Evolutionary conservation across 257 asterid genomes (phyloP).

Genomic region (Echites panduratus): DNA sequence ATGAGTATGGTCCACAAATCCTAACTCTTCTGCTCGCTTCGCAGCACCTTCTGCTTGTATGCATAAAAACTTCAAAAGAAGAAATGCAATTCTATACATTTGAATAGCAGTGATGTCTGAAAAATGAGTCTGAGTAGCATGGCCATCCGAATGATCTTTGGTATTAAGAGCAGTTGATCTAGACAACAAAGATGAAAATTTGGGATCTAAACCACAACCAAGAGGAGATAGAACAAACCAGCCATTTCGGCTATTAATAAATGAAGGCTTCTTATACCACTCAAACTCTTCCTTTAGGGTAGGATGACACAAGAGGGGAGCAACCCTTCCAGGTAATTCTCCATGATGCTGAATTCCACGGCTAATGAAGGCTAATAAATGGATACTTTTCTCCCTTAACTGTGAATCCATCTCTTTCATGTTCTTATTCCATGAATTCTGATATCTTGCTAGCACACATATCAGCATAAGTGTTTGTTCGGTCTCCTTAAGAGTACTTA

Average conservation of each 20-base stretch:
- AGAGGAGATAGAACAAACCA: conserved; percentile 87
- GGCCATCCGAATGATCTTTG: conserved; percentile 46
- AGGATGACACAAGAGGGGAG: conserved; percentile 64
- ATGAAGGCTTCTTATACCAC: conserved; percentile 59
- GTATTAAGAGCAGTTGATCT: conserved; percentile 35
- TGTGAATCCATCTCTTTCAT: conserved; percentile 72
- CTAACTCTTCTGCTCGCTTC: conserved; percentile 78
- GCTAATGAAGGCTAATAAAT: conserved; percentile 83
- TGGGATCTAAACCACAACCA: conserved; percentile 56
- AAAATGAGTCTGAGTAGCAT: conserved; percentile 45
- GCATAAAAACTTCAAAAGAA: conserved; percentile 73
- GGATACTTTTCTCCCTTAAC: conserved; percentile 76
- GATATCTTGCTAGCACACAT: conserved; percentile 67
- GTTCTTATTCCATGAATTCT: conserved; percentile 64
- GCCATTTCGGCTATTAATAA: conserved; percentile 68
- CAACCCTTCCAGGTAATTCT: conserved; percentile 45
- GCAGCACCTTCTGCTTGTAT: conserved; percentile 77
- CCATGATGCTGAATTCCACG: conserved; percentile 68
- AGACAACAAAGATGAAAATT: conserved; percentile 39
- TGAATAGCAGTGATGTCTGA: conserved; percentile 73
- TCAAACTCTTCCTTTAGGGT: conserved; percentile 72
- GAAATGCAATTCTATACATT: conserved; percentile 63
- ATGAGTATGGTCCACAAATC: conserved; percentile 74
- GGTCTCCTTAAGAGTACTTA: conserved; percentile 68
- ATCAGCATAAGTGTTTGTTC: conserved; percentile 63